A percentile compares a stretch with the other conserved stretches of the same genome.
Evolutionary conservation across 1,139 yeast species (phyloP).

Genomic region (Saccharomyces hybrid): DNA sequence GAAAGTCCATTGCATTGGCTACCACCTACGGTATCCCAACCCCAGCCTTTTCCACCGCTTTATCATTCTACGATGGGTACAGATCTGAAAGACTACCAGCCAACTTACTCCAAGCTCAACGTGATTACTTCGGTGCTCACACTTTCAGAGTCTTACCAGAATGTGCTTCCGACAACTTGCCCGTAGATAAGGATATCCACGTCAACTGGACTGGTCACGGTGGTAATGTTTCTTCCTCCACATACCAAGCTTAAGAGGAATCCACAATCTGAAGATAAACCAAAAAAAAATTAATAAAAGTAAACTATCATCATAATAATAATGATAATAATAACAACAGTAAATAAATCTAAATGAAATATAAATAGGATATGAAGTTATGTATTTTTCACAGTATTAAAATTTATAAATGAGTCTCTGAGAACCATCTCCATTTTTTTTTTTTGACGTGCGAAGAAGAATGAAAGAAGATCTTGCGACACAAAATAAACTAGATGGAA

Average conservation of each 20-base stretch:
- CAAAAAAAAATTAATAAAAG: not conserved
- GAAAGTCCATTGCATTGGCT: slow-evolving; percentile 74
- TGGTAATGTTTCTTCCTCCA: slow-evolving; percentile 93
- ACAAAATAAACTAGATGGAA: too few species aligned
- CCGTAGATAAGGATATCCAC: slow-evolving; percentile 80
- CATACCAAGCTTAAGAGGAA: slow-evolving; percentile 70
- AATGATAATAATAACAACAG: too few species aligned
- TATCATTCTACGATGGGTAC: slow-evolving; percentile 98
- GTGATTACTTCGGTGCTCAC: slow-evolving; percentile 99
- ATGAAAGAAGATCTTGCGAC: too few species aligned
- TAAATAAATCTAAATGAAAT: too few species aligned
- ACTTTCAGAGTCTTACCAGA: slow-evolving; percentile 94
- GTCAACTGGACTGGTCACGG: slow-evolving; percentile 99
- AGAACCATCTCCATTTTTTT: too few species aligned
- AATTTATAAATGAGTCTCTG: too few species aligned
- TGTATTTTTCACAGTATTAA: too few species aligned
- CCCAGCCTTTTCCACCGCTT: slow-evolving; percentile 95
- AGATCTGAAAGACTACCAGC: slow-evolving; percentile 95
- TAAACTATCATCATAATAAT: not conserved
- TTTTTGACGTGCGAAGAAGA: too few species aligned
- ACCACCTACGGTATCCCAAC: slow-evolving; percentile 87
- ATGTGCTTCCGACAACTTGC: slow-evolving; percentile 63
- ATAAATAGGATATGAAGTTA: too few species aligned
- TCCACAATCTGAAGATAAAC: not conserved
- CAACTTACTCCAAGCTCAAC: slow-evolving; percentile 96